A percentile compares a stretch with the other conserved stretches of the same genome.
Evolutionary conservation across 331 rosid genomes (phyloP).

Genomic region (Malus hybrid): DNA sequence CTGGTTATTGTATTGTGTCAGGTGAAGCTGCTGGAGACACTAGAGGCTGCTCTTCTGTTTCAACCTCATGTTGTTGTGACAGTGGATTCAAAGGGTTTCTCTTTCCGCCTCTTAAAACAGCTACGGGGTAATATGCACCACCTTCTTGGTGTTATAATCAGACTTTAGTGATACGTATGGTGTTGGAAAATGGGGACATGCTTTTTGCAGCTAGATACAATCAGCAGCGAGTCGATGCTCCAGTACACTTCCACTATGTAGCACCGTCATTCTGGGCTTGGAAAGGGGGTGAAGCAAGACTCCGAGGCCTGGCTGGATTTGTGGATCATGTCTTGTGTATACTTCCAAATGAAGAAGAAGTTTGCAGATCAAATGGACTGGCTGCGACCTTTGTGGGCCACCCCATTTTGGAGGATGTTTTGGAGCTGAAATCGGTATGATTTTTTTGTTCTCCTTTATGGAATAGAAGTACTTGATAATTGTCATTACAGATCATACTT

Average conservation of each 20-base stretch:
- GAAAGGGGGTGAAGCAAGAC: slow-evolving; percentile 94
- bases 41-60: slow-evolving; percentile 66
- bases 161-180: slow-evolving; percentile 21
- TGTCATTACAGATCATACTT: not conserved
- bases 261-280: slow-evolving; percentile 99
- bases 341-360: slow-evolving; percentile 83
- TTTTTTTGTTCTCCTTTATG: not conserved
- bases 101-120: slow-evolving; percentile 73
- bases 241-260: slow-evolving; percentile 74
- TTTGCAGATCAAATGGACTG: slow-evolving; percentile 71
- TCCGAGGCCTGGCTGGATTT: slow-evolving; percentile 58
- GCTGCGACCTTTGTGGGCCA: slow-evolving; percentile 92
- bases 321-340: slow-evolving; percentile 79
- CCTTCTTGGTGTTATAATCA: slow-evolving; percentile 17
- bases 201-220: slow-evolving; percentile 71
- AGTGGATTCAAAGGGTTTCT: slow-evolving; percentile 83
- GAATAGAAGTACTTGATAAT: not conserved
- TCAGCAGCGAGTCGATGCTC: slow-evolving; percentile 29
- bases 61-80: slow-evolving; percentile 80
- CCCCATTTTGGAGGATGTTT: slow-evolving; percentile 69
- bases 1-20: slow-evolving; percentile 18
- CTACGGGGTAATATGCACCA: slow-evolving; percentile 56
- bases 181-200: slow-evolving; percentile 31
- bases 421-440: slow-evolving; percentile 50
- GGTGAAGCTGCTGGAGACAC: slow-evolving; percentile 67